Evolutionary conservation across 352 stramenopile genomes (phyloP).

Genomic region (Phytophthora gonapodyides): DNA sequence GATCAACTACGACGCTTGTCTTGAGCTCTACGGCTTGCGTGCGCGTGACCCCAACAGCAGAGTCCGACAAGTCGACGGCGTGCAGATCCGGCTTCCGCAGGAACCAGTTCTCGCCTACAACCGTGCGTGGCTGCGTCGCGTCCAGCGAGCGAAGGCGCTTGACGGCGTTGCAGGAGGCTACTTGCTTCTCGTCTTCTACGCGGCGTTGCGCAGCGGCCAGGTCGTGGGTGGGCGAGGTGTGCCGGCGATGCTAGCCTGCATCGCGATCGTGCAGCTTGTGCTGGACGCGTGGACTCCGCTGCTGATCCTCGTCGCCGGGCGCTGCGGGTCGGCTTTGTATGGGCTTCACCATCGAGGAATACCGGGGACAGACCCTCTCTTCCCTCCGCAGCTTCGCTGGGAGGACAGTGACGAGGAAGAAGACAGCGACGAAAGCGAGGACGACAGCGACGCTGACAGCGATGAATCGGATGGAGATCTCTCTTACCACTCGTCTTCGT

Average conservation of each 20-base stretch:
- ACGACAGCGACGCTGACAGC: slow-evolving; percentile 24
- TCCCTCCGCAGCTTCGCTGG: slow-evolving; percentile 71
- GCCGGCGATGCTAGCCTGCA: slow-evolving; percentile 46
- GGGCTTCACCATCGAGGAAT: slow-evolving; percentile 60
- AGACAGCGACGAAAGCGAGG: slow-evolving; percentile 27
- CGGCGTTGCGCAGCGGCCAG: slow-evolving; percentile 60
- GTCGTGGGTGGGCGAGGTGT: slow-evolving; percentile 52
- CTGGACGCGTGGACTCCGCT: slow-evolving; percentile 72
- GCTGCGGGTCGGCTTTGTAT: slow-evolving; percentile 56
- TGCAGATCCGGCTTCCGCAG: slow-evolving; percentile 32
- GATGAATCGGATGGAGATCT: slow-evolving; percentile 17
- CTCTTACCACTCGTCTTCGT: slow-evolving; percentile 40
- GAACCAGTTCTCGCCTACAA: slow-evolving; percentile 78
- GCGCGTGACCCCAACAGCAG: slow-evolving; percentile 28
- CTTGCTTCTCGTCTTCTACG: slow-evolving; percentile 72
- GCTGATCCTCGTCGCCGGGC: slow-evolving; percentile 68
- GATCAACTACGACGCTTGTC: slow-evolving; percentile 64
- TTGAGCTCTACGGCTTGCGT: slow-evolving; percentile 54
- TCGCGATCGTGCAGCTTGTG: slow-evolving; percentile 51
- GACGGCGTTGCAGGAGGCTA: slow-evolving; percentile 63
- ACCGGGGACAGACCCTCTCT: slow-evolving; percentile 62
- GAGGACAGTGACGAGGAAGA: slow-evolving; percentile 51
- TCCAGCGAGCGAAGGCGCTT: slow-evolving; percentile 64
- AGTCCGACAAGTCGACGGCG: slow-evolving; percentile 34
- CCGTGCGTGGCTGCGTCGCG: slow-evolving; percentile 54